A percentile compares a stretch with the other conserved stretches of the same genome.
These are phyloP conservation scores for Myriosclerotinia curreyana DNA, from an alignment of 2,329 filamentous ascomycete species.

Conservation along the genomic window DNA sequence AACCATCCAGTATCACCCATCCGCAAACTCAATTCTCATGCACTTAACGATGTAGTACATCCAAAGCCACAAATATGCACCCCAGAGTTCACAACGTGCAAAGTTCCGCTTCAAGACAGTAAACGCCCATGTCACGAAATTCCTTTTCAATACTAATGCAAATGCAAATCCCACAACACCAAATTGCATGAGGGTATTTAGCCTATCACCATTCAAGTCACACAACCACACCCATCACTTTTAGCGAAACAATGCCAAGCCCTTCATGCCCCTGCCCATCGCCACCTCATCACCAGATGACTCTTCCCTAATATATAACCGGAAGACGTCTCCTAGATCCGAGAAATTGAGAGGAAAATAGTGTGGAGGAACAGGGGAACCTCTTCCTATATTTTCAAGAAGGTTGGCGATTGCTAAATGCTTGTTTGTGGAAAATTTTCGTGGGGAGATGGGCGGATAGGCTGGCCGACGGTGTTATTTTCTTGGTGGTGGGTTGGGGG, in stretches of 20 bases:
- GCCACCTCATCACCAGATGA: slow-evolving; percentile 3
- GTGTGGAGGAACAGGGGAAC: background rate
- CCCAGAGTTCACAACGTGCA: background rate
- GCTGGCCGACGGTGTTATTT: slow-evolving; percentile 20
- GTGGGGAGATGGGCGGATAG: background rate
- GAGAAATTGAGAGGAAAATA: too few species aligned
- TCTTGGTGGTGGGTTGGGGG: background rate
- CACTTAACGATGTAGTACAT: background rate
- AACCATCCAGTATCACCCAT: background rate
- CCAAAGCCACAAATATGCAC: background rate
- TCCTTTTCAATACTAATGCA: too few species aligned
- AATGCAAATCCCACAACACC: too few species aligned
- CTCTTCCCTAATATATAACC: background rate
- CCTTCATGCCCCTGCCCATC: background rate
- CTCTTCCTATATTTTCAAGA: background rate
- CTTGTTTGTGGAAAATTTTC: slow-evolving; percentile 12
- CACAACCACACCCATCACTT: background rate
- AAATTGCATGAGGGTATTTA: too few species aligned
- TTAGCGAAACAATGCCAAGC: slow-evolving; percentile 5
- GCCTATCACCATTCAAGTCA: background rate
- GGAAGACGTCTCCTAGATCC: background rate
- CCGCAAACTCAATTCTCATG: background rate
- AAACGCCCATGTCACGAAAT: too few species aligned
- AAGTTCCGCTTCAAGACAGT: background rate
- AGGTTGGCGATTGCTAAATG: background rate